These are phyloP conservation scores for Alternaria ethzedia DNA, from an alignment of 2,329 filamentous ascomycete species.

Conservation along the genomic window DNA sequence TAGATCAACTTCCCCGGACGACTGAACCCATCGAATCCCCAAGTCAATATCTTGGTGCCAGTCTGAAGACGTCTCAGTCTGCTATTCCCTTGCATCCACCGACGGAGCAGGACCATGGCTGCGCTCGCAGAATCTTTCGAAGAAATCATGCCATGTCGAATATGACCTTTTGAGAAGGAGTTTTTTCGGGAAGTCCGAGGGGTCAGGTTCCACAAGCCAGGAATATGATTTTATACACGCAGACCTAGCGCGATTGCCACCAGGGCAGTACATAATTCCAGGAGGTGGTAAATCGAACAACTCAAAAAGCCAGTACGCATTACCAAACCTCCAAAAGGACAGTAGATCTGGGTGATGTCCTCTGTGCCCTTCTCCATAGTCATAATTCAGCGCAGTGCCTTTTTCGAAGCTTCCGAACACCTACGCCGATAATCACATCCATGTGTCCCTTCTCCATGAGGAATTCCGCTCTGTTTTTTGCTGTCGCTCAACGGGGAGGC, in stretches of 20 bases:
- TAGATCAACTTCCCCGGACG: background rate
- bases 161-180: too few species aligned
- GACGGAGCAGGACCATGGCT: background rate
- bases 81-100: background rate
- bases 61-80: background rate
- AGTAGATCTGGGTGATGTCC: background rate
- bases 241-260: background rate
- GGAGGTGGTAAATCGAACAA: background rate
- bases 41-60: rapidly evolving
- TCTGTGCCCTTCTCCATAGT: background rate
- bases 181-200: background rate
- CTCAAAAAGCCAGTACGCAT: background rate
- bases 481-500: background rate
- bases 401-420: background rate
- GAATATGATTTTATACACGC: background rate
- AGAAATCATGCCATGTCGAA: too few species aligned
- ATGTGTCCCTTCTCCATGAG: background rate
- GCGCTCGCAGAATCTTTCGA: background rate
- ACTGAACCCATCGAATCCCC: background rate
- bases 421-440: background rate
- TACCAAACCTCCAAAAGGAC: too few species aligned
- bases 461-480: too few species aligned
- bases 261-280: background rate
- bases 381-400: too few species aligned
- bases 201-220: rapidly evolving